Evolutionary conservation across 1,284 basidiomycete genomes (phyloP), one percentile per base, ranked within the genome.

Genomic region (Rhodotorula sp.): DNA sequence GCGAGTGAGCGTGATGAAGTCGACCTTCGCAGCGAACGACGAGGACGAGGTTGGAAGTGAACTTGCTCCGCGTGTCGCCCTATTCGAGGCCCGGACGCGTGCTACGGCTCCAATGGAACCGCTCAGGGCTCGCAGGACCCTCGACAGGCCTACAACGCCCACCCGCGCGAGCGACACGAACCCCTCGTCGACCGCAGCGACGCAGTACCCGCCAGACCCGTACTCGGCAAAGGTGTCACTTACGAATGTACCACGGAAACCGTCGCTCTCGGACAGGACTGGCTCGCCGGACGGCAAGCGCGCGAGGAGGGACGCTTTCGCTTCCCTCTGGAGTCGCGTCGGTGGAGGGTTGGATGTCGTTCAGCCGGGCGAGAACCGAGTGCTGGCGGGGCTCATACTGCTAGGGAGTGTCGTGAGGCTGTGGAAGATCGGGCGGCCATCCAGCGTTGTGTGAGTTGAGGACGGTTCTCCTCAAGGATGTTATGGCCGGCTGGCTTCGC

Each of bases 391-490:
- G 0, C 78, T 94, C 65, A 81, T 88, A 47, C 66, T 90, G 28
- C 77, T 95, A 59, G 92, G 90, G 0, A 80, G 83, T 16, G 85
- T 83, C 47, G 90, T 95, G 18, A 85, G 94, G 61, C 80, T 93
- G 62, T 94, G 88, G 81, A 85, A 88, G 66, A 82, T 96, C 60
- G 89, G 88, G 47, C 85, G 87, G 77, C 93, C 94, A 0, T 85
- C 87, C 69, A 92, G 90, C 77, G 91, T 96, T 48, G 93, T 96
- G 91, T 94, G 76, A 83, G 91, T 86, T 18, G 13, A 2, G 16
- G 13, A 9, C 37, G 26, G 7, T 30, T 34, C 26, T 4, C 13
- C 13, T 51, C 26, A 2, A 34, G 4, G 37, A 18, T 26, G 34
- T 48, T 2, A 28, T 58, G 30, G 30, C 18, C 31, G 13, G 20